Evolutionary conservation across 306 rosid species (phyloP).

Genomic region (Pyrus communis): DNA sequence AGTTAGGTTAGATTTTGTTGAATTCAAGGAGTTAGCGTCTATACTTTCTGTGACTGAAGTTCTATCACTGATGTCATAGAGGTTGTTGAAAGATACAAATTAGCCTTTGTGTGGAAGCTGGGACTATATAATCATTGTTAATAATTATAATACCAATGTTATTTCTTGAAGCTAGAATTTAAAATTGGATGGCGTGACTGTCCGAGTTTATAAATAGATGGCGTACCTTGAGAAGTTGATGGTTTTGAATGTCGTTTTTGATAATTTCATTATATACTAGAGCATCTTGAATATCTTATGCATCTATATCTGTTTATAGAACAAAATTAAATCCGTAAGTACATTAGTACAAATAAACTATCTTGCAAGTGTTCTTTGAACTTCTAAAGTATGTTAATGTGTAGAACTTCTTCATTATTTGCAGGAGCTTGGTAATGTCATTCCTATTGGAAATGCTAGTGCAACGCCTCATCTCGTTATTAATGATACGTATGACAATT

Average conservation of each 20-base stretch:
- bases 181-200: background rate
- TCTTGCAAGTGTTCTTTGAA: background rate
- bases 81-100: background rate
- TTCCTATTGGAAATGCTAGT: conserved; percentile 4
- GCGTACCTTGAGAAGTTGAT: background rate
- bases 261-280: background rate
- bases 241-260: background rate
- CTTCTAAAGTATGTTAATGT: background rate
- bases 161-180: background rate
- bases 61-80: background rate
- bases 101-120: background rate
- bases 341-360: background rate
- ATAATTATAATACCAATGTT: background rate
- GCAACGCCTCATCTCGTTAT: background rate
- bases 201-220: background rate
- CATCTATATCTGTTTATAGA: background rate
- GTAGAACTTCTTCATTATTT: background rate
- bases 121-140: background rate
- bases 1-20: background rate
- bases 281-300: background rate
- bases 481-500: conserved; percentile 15
- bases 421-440: conserved; percentile 9
- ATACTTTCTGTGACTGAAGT: too few relatives aligned
- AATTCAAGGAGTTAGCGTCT: too few relatives aligned
- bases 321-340: background rate